Percentiles rank a stretch among this genome's conserved stretches.
phyloP scores from a whole-genome alignment of 805 yeast genomes.

The Sugiyamaella qingdaonensis region DNA sequence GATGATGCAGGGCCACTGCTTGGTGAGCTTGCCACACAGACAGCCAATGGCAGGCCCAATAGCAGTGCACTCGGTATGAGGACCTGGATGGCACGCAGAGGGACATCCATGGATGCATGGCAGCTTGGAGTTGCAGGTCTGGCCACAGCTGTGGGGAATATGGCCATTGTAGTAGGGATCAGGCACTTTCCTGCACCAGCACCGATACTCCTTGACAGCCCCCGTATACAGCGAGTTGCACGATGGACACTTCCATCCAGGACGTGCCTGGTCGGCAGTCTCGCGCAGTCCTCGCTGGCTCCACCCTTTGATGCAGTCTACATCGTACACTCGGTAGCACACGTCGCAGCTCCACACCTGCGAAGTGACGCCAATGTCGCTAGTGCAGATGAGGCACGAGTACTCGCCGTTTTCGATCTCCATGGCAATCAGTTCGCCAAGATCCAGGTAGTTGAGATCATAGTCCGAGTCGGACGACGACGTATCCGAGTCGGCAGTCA shows the following conservation, averaged over 20 bases:
- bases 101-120: conserved; percentile 66
- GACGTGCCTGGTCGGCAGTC: conserved; percentile 2
- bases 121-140: conserved; percentile 60
- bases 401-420: conserved; percentile 70
- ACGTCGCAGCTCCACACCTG: conserved; percentile 72
- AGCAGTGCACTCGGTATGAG: conserved; percentile 78
- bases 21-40: conserved; percentile 63
- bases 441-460: conserved; percentile 26
- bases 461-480: conserved; percentile 5
- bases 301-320: conserved; percentile 85
- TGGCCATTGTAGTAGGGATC: conserved; percentile 54
- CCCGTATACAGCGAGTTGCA: conserved; percentile 50
- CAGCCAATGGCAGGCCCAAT: conserved; percentile 68
- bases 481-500: background rate
- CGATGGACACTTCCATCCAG: conserved; percentile 78
- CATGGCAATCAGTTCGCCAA: conserved; percentile 39
- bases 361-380: conserved; percentile 64
- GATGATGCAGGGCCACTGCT: conserved; percentile 67
- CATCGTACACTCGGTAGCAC: conserved; percentile 81
- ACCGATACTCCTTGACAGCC: conserved; percentile 56
- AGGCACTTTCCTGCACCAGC: conserved; percentile 85
- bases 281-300: conserved; percentile 53
- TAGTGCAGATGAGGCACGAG: conserved; percentile 83
- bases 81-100: conserved; percentile 81
- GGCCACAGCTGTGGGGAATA: conserved; percentile 86